Evolutionary conservation across 257 asterid genomes (phyloP).

Genomic region (Oldenlandia corymbosa): DNA sequence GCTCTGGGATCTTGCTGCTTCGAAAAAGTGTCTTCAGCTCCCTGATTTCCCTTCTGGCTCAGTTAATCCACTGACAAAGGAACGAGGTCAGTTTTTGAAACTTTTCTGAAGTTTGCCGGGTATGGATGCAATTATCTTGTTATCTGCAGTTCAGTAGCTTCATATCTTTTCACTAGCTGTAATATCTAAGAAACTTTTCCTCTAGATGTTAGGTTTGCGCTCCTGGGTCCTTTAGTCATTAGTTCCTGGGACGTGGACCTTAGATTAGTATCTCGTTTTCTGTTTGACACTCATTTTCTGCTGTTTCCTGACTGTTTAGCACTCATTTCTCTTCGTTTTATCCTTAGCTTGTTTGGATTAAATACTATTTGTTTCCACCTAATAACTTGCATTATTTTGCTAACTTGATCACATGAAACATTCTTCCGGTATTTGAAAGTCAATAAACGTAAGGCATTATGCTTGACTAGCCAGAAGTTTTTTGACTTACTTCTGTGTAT

Average conservation of each 20-base stretch:
- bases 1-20: constrained; percentile 70
- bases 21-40: constrained; percentile 40
- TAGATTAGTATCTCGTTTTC: background rate
- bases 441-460: background rate
- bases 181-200: background rate
- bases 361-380: too few relatives aligned
- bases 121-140: background rate
- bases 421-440: background rate
- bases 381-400: too few relatives aligned
- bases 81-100: constrained; percentile 37
- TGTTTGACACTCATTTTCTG: background rate
- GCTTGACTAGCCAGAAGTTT: background rate
- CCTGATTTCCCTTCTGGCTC: constrained; percentile 38
- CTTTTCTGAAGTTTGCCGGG: background rate
- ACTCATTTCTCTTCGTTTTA: background rate
- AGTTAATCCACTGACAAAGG: constrained; percentile 28
- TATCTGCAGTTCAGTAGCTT: background rate
- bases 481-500: background rate
- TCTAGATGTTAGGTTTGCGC: background rate
- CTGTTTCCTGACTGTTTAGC: background rate
- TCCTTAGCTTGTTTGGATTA: too few relatives aligned
- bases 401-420: too few relatives aligned
- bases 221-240: background rate
- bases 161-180: background rate
- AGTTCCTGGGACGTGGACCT: background rate